Evolutionary conservation across 2,329 filamentous ascomycete species (phyloP).

Genomic region (Xylaria hypoxylon): DNA sequence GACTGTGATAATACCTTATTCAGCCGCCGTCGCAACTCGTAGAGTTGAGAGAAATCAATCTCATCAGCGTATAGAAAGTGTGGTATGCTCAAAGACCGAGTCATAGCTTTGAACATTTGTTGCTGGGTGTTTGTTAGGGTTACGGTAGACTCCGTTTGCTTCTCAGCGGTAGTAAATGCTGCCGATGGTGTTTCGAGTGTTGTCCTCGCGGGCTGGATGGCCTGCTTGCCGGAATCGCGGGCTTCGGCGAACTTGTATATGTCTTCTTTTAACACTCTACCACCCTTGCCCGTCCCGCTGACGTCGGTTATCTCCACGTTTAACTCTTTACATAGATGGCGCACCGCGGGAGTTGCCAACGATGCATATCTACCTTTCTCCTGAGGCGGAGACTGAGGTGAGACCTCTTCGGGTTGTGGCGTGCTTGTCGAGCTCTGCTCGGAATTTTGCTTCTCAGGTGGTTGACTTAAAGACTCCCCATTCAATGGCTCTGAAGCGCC

Average conservation of each 20-base stretch:
- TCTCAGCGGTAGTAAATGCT: conserved; percentile 53
- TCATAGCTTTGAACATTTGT: conserved; percentile 99
- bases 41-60: conserved; percentile 82
- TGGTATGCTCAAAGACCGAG: conserved; percentile 86
- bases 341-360: conserved; percentile 91
- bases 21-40: conserved; percentile 77
- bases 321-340: conserved; percentile 85
- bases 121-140: conserved; percentile 82
- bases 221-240: conserved; percentile 48
- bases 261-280: conserved; percentile 92
- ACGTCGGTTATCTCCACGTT: conserved; percentile 83
- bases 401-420: conserved; percentile 25
- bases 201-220: conserved; percentile 40
- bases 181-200: conserved; percentile 50
- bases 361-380: conserved; percentile 73
- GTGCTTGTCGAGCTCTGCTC: conserved; percentile 28
- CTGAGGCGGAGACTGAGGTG: conserved; percentile 44
- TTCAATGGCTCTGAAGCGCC: conserved; percentile 46
- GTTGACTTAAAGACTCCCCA: conserved; percentile 41
- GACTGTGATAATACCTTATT: conserved; percentile 70
- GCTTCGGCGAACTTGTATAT: conserved; percentile 76
- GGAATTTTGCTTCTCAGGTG: conserved; percentile 35
- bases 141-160: conserved; percentile 75
- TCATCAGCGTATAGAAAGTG: conserved; percentile 97
- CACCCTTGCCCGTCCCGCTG: conserved; percentile 87